Base-by-base conservation (phyloP, 306 rosid species). In the Inga leiocalycina region DNA sequence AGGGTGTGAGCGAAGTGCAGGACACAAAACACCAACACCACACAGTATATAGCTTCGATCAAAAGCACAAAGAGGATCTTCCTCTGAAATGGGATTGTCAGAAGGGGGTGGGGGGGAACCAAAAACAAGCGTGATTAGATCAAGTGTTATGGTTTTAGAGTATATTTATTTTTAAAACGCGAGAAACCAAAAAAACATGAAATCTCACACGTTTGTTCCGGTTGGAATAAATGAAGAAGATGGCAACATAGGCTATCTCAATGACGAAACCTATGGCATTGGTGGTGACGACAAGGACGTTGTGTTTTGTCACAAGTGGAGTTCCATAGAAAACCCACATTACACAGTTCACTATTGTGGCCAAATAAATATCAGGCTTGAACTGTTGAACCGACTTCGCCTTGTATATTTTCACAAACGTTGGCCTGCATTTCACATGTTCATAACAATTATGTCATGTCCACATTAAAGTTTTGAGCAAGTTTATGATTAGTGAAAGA, bases 341-440 rank as follows among this genome's bases (percentile, higher is more conserved):
- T 15, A 89, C 89, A 72, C 98, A 97, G 57, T 92, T 93, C 1
- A 93, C 85, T 5, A 94, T 19, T 0, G 99, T 92, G 8, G 88
- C 92, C 15, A 97, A 32, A 71, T 97, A 94, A 0, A 97, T 97
- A 88, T 94, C 97, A 15, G 98, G 88, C 86, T 83, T 92, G 90
- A 94, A 97, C n/a, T 90, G 94, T 82, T 86, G 79, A 75, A 89
- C 93, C 11, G 97, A 59, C 79, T 88, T 92, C 35, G 48, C 75
- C 82, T 88, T 91, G 1, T 65, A n/a, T 87, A 97, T 94, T 45
- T 71, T 71, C 3, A 76, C 0, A 62, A 97, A 91, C 32, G 99
- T 97, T 3, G 99, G 98, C 34, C 99, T 94, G 92, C 89, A 82
- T 41, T 22, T 44, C 16, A 39, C 52, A 70, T 37, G 41, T 44